phyloP scores from a whole-genome alignment of 2,329 filamentous ascomycete species.

The Aureobasidium sp. region DNA sequence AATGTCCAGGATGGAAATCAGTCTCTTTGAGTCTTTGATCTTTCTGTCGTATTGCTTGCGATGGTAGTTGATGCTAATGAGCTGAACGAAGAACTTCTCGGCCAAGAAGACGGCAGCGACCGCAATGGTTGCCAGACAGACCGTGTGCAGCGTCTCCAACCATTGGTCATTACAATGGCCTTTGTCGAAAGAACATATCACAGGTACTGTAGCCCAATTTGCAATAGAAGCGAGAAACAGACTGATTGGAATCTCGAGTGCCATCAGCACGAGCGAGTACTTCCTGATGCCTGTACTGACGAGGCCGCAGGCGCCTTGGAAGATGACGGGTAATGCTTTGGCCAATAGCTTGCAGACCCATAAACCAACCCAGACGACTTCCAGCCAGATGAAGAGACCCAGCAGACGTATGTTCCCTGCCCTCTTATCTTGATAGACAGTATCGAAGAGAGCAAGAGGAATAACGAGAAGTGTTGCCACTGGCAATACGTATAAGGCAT shows the following conservation, averaged over 20 bases:
- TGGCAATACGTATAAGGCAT: slow-evolving; percentile 61
- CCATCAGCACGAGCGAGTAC: slow-evolving; percentile 58
- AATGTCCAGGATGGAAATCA: slow-evolving; percentile 63
- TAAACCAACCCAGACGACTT: slow-evolving; percentile 59
- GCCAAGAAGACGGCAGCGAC: slow-evolving; percentile 58
- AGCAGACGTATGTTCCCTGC: slow-evolving; percentile 43
- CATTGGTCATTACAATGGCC: slow-evolving; percentile 29
- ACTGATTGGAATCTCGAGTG: slow-evolving; percentile 59
- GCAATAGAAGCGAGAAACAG: slow-evolving; percentile 63
- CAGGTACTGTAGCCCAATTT: slow-evolving; percentile 55
- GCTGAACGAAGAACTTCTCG: slow-evolving; percentile 63
- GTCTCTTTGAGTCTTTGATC: slow-evolving; percentile 73
- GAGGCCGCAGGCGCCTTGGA: slow-evolving; percentile 64
- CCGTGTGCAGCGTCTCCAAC: slow-evolving; percentile 45
- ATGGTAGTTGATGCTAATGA: slow-evolving; percentile 67
- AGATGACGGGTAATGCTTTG: slow-evolving; percentile 52
- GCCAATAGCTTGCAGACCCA: slow-evolving; percentile 62
- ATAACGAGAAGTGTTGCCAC: slow-evolving; percentile 55
- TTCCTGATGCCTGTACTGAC: slow-evolving; percentile 64
- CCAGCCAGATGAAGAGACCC: slow-evolving; percentile 61
- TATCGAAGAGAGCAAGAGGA: slow-evolving; percentile 49
- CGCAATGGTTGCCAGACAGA: slow-evolving; percentile 56
- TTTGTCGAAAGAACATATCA: slow-evolving; percentile 21
- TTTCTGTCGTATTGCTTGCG: slow-evolving; percentile 63
- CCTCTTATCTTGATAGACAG: slow-evolving; percentile 23